Base-by-base conservation (phyloP, 768 basidiomycete genomes). In the Termitomyces sp. region DNA sequence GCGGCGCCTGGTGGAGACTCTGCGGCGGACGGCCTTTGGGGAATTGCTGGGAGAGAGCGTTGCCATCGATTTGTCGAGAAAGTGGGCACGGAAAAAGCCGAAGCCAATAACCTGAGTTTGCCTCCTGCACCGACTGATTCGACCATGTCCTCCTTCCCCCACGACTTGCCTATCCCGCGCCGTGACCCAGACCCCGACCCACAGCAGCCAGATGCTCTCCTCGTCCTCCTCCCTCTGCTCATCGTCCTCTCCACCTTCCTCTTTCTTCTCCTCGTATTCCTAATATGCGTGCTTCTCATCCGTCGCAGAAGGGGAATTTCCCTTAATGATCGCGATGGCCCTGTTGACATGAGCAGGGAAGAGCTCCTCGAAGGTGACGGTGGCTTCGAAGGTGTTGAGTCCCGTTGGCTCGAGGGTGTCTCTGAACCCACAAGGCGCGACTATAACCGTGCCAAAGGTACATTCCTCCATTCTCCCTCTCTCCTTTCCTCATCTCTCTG, bases 231-330 rank as follows among this genome's bases (percentile, higher is more conserved):
- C 6, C 96, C 96, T 28, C 82, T 99, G 54, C 86, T 98, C 68
- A 91, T 98, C 74, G 89, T 98, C 48, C 82, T 98, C 35, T 88
- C 92, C 24, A 93, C 93, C 5, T 90, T 98, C 62, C 82, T 99
- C 53, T 90, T 98, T 71, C 86, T 98, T 54, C 84, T 98, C 62
- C 80, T 98, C 50, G 79, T 96, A 58, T 96, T 98, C 74, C 84
- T 98, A 51, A 75, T 95, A 66, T 94, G 92, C 67, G 83, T 97
- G 57, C 80, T 98, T 64, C 80, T 96, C 61, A 81, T 97, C 64
- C 83, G 92, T 59, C 79, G 81, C 56, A 80, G 91, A 45, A 79
- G 90, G 57, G 86, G 87, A 55, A 94, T 94, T 71, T 72, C 82
- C 64, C 81, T 93, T 61, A 81, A 82, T 58, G 96, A 98, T 77